phyloP scores from a whole-genome alignment of 805 yeast species.

The Zygosaccharomyces rouxii region DNA sequence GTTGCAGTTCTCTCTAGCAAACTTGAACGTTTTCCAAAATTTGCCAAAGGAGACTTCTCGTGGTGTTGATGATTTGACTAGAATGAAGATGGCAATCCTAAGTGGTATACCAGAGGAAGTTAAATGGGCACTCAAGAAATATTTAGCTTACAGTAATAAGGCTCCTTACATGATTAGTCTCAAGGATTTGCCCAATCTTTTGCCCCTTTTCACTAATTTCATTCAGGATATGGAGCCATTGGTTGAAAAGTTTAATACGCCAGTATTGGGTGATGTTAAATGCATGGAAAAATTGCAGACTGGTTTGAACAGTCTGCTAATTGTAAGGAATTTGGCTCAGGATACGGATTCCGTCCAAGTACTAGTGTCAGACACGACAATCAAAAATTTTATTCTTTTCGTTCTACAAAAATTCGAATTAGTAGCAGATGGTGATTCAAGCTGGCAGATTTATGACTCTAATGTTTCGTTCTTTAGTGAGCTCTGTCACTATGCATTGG shows the following conservation, averaged over 20 bases:
- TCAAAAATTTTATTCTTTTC: constrained; percentile 44
- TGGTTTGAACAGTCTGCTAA: constrained; percentile 42
- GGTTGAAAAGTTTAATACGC: constrained; percentile 23
- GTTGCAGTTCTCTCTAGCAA: constrained; percentile 31
- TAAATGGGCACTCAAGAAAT: constrained; percentile 60
- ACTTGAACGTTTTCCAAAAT: constrained; percentile 32
- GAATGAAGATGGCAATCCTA: constrained; percentile 67
- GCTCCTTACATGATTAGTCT: constrained; percentile 48
- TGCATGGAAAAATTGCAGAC: constrained; percentile 23
- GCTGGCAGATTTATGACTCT: constrained; percentile 26
- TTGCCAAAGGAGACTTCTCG: constrained; percentile 37
- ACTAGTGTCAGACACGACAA: constrained; percentile 50
- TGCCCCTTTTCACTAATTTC: constrained; percentile 39
- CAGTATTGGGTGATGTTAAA: constrained; percentile 19
- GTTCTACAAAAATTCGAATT: constrained; percentile 26
- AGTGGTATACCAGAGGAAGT: constrained; percentile 63
- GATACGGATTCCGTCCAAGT: constrained; percentile 79
- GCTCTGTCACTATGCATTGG: constrained; percentile 61
- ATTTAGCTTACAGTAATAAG: constrained; percentile 38
- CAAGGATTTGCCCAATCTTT: constrained; percentile 38
- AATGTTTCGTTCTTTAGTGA: constrained; percentile 47
- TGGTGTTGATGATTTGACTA: constrained; percentile 59
- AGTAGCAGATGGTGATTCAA: constrained; percentile 21
- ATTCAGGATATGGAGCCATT: constrained; percentile 22
- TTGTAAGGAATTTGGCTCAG: constrained; percentile 77